Conservation (phyloP, 805 yeast species). For the Cyberlindnera lachancei region DNA sequence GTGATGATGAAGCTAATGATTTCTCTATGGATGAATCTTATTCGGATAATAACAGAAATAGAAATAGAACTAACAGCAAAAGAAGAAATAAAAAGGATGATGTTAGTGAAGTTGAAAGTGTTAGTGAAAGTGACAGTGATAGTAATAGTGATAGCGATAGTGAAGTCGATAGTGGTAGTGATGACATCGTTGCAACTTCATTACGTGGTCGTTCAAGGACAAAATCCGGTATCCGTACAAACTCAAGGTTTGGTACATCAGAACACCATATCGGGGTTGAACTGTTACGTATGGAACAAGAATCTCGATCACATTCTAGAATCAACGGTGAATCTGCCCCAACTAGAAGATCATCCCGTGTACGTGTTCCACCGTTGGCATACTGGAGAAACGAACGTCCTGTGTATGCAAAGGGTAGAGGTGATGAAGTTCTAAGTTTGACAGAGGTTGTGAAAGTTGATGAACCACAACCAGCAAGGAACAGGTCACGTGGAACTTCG, state of each 20-base stretch:
- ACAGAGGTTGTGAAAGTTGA: conserved; percentile 46
- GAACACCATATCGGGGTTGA: conserved; percentile 14
- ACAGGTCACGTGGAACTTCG: too few relatives aligned
- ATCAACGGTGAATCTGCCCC: conserved; percentile 20
- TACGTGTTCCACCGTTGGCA: conserved; percentile 63
- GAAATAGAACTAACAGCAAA: too few relatives aligned
- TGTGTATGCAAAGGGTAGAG: conserved; percentile 40
- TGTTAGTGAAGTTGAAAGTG: too few relatives aligned
- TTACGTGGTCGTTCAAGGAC: not conserved
- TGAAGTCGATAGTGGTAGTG: not conserved
- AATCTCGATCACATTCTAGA: conserved; percentile 9
- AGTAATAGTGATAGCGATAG: too few relatives aligned
- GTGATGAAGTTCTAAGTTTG: conserved; percentile 45
- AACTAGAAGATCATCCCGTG: conserved; percentile 57
- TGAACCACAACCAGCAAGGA: conserved; percentile 5
- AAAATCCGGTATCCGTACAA: too few relatives aligned
- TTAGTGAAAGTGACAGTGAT: too few relatives aligned
- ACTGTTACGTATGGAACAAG: conserved; percentile 14
- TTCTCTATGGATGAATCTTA: too few relatives aligned
- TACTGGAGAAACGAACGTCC: conserved; percentile 81
- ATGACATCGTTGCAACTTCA: not conserved
- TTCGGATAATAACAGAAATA: too few relatives aligned
- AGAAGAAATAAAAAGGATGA: too few relatives aligned
- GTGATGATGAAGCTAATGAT: too few relatives aligned
- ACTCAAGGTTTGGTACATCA: too few relatives aligned